Evolutionary conservation across 2,329 filamentous ascomycete species (phyloP).

Genomic region (Plectosphaerella plurivora): DNA sequence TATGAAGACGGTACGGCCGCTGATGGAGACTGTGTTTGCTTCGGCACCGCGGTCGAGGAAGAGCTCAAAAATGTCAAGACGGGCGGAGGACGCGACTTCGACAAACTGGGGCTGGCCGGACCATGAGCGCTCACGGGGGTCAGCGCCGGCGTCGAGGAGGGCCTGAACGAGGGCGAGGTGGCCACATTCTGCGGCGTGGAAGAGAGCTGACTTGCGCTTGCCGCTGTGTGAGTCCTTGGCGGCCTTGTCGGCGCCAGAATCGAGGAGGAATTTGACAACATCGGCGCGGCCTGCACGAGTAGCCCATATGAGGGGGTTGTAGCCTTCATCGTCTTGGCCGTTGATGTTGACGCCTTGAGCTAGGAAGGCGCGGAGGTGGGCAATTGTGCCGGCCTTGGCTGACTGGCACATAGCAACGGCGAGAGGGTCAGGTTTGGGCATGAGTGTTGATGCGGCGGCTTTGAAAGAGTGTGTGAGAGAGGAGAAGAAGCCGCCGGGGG

Average conservation of each 20-base stretch:
- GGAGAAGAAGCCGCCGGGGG: slow-evolving; percentile 13
- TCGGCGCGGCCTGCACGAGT: slow-evolving; percentile 24
- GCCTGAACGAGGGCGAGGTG: slow-evolving; percentile 10
- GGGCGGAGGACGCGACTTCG: slow-evolving; percentile 8
- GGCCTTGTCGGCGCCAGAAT: slow-evolving; percentile 21
- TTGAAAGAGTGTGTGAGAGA: slow-evolving; percentile 28
- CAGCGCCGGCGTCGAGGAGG: slow-evolving; percentile 16
- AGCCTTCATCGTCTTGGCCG: slow-evolving; percentile 28
- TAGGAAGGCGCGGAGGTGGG: slow-evolving; percentile 26
- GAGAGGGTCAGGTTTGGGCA: slow-evolving; percentile 29
- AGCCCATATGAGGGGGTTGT: slow-evolving; percentile 28
- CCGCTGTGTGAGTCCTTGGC: slow-evolving; percentile 10
- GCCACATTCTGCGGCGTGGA: slow-evolving; percentile 13
- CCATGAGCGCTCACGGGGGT: slow-evolving; percentile 20
- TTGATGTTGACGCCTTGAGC: slow-evolving; percentile 29
- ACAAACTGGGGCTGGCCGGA: slow-evolving; percentile 23
- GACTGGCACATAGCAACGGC: slow-evolving; percentile 31
- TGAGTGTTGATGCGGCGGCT: slow-evolving; percentile 25
- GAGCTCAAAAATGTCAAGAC: slow-evolving; percentile 11
- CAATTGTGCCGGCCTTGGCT: slow-evolving; percentile 23
- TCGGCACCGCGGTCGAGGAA: slow-evolving; percentile 30
- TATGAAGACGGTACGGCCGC: slow-evolving; percentile 22
- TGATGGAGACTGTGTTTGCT: slow-evolving; percentile 20
- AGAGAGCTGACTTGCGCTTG: slow-evolving; percentile 16
- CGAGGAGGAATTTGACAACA: slow-evolving; percentile 25